Base-by-base conservation (phyloP, 2,329 filamentous ascomycete species). In the Pseudogymnoascus sp. region DNA sequence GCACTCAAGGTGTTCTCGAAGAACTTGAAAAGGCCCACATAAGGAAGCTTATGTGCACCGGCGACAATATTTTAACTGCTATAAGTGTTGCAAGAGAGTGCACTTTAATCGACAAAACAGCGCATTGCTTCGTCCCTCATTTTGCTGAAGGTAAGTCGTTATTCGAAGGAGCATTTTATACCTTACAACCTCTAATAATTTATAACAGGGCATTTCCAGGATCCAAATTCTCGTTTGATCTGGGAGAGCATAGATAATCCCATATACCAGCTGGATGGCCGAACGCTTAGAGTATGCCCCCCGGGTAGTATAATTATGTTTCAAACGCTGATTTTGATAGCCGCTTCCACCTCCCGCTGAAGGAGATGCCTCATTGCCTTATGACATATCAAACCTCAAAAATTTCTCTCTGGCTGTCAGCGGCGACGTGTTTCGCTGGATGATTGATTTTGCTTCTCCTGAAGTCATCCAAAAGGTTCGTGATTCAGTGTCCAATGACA, bases 241-340 rank as follows among this genome's bases (percentile, higher is more conserved):
- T 99, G 95, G 96, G 92, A 98, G 75, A 96, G 91, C 71, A 92
- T 97, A n/a, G 93, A 98, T 72, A 90, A 97, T 70, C 84, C 82
- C 5, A 82, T 87, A 24, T 91, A 89, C 72, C 85, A 85, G 64
- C 81, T 99, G 16, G 91, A 98, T 70, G 85, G 88, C 61, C 83
- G 86, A 64, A 96, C 89, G 0, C 81, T 99, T 11, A 82, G 86
- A 68, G 86, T 88, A 76, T 74, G 78, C 65, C n/a, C 33, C 33
- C 37, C 14, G 14, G 14, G 12, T 26, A 10, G 37, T 24, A 31
- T 24, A 26, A 6, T 31, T 40, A 16, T 26, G 3, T 35, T 41
- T 59, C n/a, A 16, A 22, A 38, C 60, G 16, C 68, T 70, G 50
- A 69, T 59, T 8, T 38, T 60, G 33, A 28, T 65, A 91, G 82